A percentile compares a stretch with the other conserved stretches of the same genome.
Evolutionary conservation across 176 grass and related monocot genomes (phyloP).

Genomic region (Alopecurus myosuroides): DNA sequence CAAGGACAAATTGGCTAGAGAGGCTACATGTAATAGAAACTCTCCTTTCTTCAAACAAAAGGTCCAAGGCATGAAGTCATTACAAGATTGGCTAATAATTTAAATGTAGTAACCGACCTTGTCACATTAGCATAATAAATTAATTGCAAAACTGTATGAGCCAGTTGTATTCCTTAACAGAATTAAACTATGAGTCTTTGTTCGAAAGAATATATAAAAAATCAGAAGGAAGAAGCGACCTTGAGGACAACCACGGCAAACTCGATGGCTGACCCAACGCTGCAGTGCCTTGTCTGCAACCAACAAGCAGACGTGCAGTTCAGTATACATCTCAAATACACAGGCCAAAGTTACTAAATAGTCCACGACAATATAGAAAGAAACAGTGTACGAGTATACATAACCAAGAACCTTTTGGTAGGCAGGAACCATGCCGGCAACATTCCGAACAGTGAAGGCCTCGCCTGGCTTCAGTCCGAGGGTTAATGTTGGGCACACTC

Average conservation of each 20-base stretch:
- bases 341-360: background rate
- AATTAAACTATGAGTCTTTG: background rate
- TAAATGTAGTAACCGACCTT: background rate
- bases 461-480: slow-evolving; percentile 72
- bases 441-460: slow-evolving; percentile 73
- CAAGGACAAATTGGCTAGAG: background rate
- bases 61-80: background rate
- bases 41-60: background rate
- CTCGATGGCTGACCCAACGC: slow-evolving; percentile 56
- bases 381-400: slow-evolving; percentile 8
- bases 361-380: background rate
- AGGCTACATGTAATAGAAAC: background rate
- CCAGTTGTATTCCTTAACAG: background rate
- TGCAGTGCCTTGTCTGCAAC: slow-evolving; percentile 35
- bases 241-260: slow-evolving; percentile 66
- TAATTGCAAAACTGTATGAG: background rate
- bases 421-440: slow-evolving; percentile 60
- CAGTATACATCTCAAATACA: slow-evolving; percentile 1
- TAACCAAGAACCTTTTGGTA: background rate
- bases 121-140: background rate
- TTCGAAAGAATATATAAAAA: background rate
- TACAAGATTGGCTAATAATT: background rate
- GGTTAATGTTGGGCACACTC: slow-evolving; percentile 72
- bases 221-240: slow-evolving; percentile 32
- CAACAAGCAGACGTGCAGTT: slow-evolving; percentile 5